Percentiles rank a stretch among this genome's conserved stretches.
phyloP scores from a whole-genome alignment of 164 flowering plant genomes.

The Amborella trichopoda region DNA sequence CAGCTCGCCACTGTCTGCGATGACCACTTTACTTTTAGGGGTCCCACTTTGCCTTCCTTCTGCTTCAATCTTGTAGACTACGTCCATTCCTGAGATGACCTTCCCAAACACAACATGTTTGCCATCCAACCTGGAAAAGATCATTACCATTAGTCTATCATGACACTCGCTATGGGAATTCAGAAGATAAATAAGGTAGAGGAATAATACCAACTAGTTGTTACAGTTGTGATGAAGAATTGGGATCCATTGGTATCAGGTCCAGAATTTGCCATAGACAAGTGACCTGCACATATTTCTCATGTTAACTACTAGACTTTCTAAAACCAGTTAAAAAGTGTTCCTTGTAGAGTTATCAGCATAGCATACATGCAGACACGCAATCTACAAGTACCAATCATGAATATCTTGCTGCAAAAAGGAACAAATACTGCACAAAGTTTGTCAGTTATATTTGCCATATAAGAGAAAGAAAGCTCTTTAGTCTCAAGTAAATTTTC shows the following conservation, averaged over 20 bases:
- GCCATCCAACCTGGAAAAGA: slow-evolving; percentile 75
- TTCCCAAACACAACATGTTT: slow-evolving; percentile 93
- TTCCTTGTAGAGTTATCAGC: too few species aligned
- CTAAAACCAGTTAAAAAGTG: too few species aligned
- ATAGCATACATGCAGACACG: neutral
- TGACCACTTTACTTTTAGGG: slow-evolving; percentile 52
- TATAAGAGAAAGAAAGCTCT: too few species aligned
- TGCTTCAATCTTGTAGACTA: slow-evolving; percentile 75
- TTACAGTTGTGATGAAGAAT: slow-evolving; percentile 94
- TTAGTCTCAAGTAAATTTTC: too few species aligned
- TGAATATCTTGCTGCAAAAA: too few species aligned
- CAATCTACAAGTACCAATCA: neutral
- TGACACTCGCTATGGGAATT: neutral
- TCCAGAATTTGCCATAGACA: slow-evolving; percentile 98
- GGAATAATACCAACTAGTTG: slow-evolving; percentile 74
- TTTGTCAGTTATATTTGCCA: too few species aligned
- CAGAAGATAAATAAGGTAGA: neutral
- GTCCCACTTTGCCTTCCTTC: slow-evolving; percentile 60
- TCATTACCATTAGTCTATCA: neutral
- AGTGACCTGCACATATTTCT: slow-evolving; percentile 50
- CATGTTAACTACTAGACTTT: too few species aligned
- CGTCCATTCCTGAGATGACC: slow-evolving; percentile 89
- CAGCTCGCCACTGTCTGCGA: slow-evolving; percentile 72
- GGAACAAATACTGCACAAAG: too few species aligned
- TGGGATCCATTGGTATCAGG: slow-evolving; percentile 89